Evolutionary conservation across 768 basidiomycete species (phyloP).

Genomic region (Pholiota conissans): DNA sequence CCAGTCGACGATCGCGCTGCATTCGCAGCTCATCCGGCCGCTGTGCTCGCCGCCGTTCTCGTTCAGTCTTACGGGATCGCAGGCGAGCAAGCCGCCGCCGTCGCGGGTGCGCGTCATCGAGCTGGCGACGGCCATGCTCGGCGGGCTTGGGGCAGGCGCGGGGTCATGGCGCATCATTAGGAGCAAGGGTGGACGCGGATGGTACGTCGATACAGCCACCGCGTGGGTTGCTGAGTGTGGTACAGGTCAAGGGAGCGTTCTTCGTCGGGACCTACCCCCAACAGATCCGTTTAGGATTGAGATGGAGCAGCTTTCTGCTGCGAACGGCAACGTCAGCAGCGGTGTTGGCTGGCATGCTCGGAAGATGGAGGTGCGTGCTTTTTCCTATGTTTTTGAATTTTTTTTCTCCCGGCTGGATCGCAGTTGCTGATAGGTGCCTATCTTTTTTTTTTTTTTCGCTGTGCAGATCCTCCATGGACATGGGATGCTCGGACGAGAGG

Average conservation of each 20-base stretch:
- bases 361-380: constrained; percentile 88
- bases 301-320: constrained; percentile 70
- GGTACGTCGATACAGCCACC: constrained; percentile 90
- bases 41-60: constrained; percentile 79
- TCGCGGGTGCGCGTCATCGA: constrained; percentile 88
- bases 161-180: constrained; percentile 87
- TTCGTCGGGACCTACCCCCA: constrained; percentile 57
- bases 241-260: constrained; percentile 39
- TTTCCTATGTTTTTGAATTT: background rate
- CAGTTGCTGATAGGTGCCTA: background rate
- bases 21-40: constrained; percentile 76
- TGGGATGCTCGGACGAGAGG: constrained; percentile 90
- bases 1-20: constrained; percentile 74
- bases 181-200: constrained; percentile 91
- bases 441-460: background rate
- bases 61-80: constrained; percentile 45
- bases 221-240: constrained; percentile 66
- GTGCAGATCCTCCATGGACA: constrained; percentile 78
- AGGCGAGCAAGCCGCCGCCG: constrained; percentile 43
- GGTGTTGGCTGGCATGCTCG: constrained; percentile 94
- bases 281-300: constrained; percentile 71
- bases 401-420: background rate
- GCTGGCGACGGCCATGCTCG: constrained; percentile 68
- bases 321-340: constrained; percentile 88
- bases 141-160: constrained; percentile 73